A percentile compares a stretch with the other conserved stretches of the same genome.
phyloP scores from a whole-genome alignment of 1,284 basidiomycete species.

The Boletus sp. region DNA sequence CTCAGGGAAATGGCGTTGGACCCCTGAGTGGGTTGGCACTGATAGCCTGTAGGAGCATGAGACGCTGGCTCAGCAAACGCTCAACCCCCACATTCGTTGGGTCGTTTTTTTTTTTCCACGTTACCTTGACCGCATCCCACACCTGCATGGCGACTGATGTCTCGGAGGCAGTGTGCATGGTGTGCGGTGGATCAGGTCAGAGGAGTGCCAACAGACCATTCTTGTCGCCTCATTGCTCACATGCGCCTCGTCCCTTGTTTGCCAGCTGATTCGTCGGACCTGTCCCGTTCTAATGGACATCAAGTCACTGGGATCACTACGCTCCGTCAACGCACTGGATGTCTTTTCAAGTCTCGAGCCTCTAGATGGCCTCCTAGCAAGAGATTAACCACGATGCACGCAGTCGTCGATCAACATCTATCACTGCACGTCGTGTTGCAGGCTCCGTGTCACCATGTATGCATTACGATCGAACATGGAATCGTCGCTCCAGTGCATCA shows the following conservation, averaged over 20 bases:
- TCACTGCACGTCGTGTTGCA: slow-evolving; percentile 17
- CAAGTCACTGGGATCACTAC: slow-evolving; percentile 19
- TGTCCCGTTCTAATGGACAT: slow-evolving; percentile 24
- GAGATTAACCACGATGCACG: slow-evolving; percentile 35
- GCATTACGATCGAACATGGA: slow-evolving; percentile 15
- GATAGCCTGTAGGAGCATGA: slow-evolving; percentile 37
- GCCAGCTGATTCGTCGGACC: slow-evolving; percentile 19
- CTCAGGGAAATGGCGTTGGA: slow-evolving; percentile 29
- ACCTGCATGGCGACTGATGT: slow-evolving; percentile 14
- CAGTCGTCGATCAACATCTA: slow-evolving; percentile 21
- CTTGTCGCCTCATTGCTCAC: slow-evolving; percentile 35
- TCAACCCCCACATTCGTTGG: slow-evolving; percentile 14
- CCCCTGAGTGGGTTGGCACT: slow-evolving; percentile 39
- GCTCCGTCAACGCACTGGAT: slow-evolving; percentile 9
- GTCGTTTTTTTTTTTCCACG: neutral
- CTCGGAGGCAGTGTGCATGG: slow-evolving; percentile 14
- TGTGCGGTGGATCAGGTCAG: slow-evolving; percentile 16
- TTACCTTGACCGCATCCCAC: slow-evolving; percentile 10
- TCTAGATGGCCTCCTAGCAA: slow-evolving; percentile 7
- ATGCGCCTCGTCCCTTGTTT: slow-evolving; percentile 21
- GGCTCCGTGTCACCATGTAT: slow-evolving; percentile 4
- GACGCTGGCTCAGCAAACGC: slow-evolving; percentile 5
- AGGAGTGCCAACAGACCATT: slow-evolving; percentile 2
- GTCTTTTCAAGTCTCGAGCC: neutral
- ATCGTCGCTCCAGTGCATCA: slow-evolving; percentile 3